Percentiles rank a stretch among this genome's conserved stretches.
Conservation (phyloP, 805 yeast species). For the Ogataea pilisensis region DNA sequence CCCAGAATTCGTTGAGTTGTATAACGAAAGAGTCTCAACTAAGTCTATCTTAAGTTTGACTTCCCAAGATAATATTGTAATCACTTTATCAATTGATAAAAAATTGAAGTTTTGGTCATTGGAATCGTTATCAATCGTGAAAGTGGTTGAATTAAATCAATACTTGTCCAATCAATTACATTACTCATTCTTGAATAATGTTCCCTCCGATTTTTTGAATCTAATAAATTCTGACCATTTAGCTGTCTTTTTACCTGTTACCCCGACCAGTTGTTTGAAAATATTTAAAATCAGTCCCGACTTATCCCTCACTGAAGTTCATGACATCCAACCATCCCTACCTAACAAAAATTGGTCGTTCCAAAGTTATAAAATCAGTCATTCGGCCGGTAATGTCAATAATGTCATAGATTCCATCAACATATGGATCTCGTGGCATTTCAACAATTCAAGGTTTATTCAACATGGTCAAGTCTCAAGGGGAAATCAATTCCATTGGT, state of each 20-base stretch:
- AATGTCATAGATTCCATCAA: no score
- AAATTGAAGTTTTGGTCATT: slow-evolving; percentile 60
- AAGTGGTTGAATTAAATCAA: slow-evolving; percentile 20
- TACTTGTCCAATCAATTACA: slow-evolving; percentile 20
- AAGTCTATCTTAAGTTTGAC: slow-evolving; percentile 21
- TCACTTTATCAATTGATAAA: slow-evolving; percentile 52
- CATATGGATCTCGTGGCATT: slow-evolving; percentile 25
- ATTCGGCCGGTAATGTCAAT: slow-evolving; percentile 3
- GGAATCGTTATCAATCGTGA: slow-evolving; percentile 24
- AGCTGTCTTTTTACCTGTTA: slow-evolving; percentile 26
- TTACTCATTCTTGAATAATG: slow-evolving; percentile 14
- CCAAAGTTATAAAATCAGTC: slow-evolving; percentile 17
- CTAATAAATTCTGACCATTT: slow-evolving; percentile 10
- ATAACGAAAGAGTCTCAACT: slow-evolving; percentile 19
- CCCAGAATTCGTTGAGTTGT: slow-evolving; percentile 16
- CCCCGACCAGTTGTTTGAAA: slow-evolving; percentile 14
- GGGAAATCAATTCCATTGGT: slow-evolving; percentile 13
- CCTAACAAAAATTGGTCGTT: slow-evolving; percentile 23
- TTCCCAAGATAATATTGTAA: slow-evolving; percentile 9
- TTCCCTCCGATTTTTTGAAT: slow-evolving; percentile 18
- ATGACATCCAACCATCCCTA: slow-evolving; percentile 13
- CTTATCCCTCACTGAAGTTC: slow-evolving; percentile 5
- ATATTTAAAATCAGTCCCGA: slow-evolving; percentile 19
- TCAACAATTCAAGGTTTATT: slow-evolving; percentile 17
- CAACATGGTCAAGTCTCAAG: slow-evolving; percentile 16